Base-by-base conservation (phyloP, 1,139 yeast genomes). In the Debaryomyces sp. region DNA sequence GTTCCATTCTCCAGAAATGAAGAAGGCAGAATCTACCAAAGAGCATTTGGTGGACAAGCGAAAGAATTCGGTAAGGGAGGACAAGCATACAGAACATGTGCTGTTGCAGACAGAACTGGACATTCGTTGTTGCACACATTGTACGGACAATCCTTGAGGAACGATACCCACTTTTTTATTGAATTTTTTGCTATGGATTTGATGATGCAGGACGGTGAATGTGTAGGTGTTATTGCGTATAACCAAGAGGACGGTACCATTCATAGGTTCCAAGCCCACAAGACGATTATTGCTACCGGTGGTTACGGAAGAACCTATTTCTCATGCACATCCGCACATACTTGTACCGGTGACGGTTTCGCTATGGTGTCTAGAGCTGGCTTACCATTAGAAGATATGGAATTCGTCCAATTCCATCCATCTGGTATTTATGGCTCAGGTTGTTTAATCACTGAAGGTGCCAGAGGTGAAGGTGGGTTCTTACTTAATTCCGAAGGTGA, bases 381-480 rank as follows among this genome's bases (percentile, higher is more conserved):
- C 53, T 84, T 94, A 71, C 99, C 99, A 51, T 81, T 92, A 67
- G 97, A 94, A 77, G 99, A 94, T 77, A 80, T 94, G 75, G 99
- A 94, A 77, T 94, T 94, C 67, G 95, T 94, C 54, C 99, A 94
- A 77, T 94, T 94, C 92, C 99, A 94, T 74, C 99, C 99, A 53
- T 91, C 98, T 38, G 99, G 99, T 82, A 94, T 94, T 71, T 94
- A 94, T 73, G 99, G 99, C 52, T 91, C 98, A 44, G 99, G 99
- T 56, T 94, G 99, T 80, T 79, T 94, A 77, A 94, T 94, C 68
- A 94, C 99, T 54, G 99, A 94, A 76, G 99, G 99, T 77, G 96
- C 97, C 58, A 88, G 99, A 80, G 99, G 99, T 82, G 99, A 94
- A 80, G 99, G 99, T 83, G 99, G 99, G 57, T 94, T 84, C 82